phyloP scores from a whole-genome alignment of 441 rosid genomes.

The Mallotus repandus region DNA sequence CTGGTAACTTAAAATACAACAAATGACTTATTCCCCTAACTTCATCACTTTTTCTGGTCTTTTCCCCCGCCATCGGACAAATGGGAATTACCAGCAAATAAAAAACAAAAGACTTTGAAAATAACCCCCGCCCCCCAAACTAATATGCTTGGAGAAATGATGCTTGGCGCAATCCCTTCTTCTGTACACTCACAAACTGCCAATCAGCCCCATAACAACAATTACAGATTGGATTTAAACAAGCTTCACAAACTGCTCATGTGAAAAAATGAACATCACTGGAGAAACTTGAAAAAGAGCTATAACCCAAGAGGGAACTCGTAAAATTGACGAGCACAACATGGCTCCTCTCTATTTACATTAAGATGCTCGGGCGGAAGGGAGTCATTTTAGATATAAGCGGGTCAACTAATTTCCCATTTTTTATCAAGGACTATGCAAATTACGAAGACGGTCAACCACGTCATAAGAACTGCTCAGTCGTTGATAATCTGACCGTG shows the following conservation, averaged over 20 bases:
- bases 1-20: not conserved
- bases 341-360: constrained; percentile 10
- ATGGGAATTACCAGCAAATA: not conserved
- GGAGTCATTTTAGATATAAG: not conserved
- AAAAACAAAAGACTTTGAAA: not conserved
- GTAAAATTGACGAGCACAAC: not conserved
- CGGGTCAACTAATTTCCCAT: not conserved
- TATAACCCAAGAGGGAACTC: constrained; percentile 4
- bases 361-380: not conserved
- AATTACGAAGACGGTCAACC: constrained; percentile 62
- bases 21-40: not conserved
- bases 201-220: not conserved
- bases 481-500: constrained; percentile 67
- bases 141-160: not conserved
- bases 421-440: constrained; percentile 58
- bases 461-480: constrained; percentile 72
- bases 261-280: constrained; percentile 12
- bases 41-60: not conserved
- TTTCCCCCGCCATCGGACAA: not conserved
- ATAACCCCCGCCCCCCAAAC: too few relatives aligned
- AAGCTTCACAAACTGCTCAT: constrained; percentile 6
- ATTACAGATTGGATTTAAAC: not conserved
- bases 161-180: constrained; percentile 2
- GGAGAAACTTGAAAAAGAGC: constrained; percentile 4
- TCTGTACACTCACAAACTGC: constrained; percentile 20